Evolutionary conservation across 108 stramenopile genomes (phyloP).

Genomic region (Cyclotella atomus): DNA sequence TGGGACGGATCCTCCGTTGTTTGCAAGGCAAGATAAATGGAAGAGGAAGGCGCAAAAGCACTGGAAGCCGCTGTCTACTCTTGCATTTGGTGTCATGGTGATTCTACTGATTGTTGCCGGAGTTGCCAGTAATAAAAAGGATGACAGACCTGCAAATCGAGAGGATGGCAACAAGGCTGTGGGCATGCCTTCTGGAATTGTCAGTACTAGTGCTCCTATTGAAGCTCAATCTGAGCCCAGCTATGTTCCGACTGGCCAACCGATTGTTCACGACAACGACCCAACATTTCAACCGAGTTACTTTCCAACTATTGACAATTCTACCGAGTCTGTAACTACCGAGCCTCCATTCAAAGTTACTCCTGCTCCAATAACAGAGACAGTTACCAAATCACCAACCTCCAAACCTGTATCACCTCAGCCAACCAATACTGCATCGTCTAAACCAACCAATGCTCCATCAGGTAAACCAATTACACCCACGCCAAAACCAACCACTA

Average conservation of each 20-base stretch:
- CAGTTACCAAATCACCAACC: slow-evolving; percentile 6
- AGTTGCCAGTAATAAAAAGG: slow-evolving; percentile 19
- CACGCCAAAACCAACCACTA: slow-evolving; percentile 11
- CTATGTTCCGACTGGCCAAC: background rate
- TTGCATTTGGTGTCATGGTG: slow-evolving; percentile 20
- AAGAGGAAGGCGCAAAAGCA: slow-evolving; percentile 10
- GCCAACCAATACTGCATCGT: slow-evolving; percentile 3
- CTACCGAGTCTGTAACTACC: background rate
- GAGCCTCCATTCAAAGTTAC: background rate
- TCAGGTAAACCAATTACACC: slow-evolving; percentile 2
- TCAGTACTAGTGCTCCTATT: slow-evolving; percentile 7
- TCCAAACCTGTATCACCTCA: background rate
- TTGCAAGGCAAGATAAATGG: background rate
- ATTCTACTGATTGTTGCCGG: slow-evolving; percentile 28
- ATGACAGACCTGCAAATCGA: background rate
- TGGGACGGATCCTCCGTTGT: background rate
- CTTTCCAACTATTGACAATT: background rate
- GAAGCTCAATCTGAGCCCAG: slow-evolving; percentile 6
- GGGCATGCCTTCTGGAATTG: slow-evolving; percentile 1
- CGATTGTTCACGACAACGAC: background rate
- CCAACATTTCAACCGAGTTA: background rate
- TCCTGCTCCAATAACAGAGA: background rate
- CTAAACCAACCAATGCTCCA: slow-evolving; percentile 10
- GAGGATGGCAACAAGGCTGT: slow-evolving; percentile 21
- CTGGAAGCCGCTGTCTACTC: slow-evolving; percentile 36